Evolutionary conservation across 2,329 filamentous ascomycete species (phyloP).

Genomic region (Aphanocladium album): DNA sequence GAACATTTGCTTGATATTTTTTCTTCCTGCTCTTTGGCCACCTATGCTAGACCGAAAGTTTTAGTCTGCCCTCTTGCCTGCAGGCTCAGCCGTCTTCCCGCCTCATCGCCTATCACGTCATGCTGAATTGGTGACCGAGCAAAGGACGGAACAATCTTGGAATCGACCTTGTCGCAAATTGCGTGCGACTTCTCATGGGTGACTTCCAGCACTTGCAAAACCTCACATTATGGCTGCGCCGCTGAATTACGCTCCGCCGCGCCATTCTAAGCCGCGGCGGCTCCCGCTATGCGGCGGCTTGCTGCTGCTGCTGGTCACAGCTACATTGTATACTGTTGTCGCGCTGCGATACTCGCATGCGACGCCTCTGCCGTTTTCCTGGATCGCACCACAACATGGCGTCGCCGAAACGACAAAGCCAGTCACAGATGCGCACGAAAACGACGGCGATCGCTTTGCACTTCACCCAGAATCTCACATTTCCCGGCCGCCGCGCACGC

Average conservation of each 20-base stretch:
- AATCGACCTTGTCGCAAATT: not conserved
- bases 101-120: not conserved
- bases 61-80: not conserved
- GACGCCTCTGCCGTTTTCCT: not conserved
- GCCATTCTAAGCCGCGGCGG: not conserved
- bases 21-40: too few relatives aligned
- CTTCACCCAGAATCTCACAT: constrained; percentile 12
- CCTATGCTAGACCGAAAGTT: not conserved
- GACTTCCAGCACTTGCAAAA: not conserved
- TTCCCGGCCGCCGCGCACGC: constrained; percentile 4
- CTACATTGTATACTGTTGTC: not conserved
- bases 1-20: too few relatives aligned
- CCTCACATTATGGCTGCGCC: not conserved
- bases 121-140: not conserved
- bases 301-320: not conserved
- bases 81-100: not conserved
- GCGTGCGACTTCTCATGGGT: not conserved
- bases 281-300: constrained; percentile 4
- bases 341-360: constrained; percentile 1
- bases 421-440: not conserved
- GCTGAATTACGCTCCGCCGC: not conserved
- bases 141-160: not conserved
- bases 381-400: not conserved
- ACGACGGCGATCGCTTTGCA: not conserved
- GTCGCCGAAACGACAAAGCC: not conserved